These are phyloP conservation scores for Noccaea caerulescens DNA, from an alignment of 345 rosid species.

Conservation along the genomic window DNA sequence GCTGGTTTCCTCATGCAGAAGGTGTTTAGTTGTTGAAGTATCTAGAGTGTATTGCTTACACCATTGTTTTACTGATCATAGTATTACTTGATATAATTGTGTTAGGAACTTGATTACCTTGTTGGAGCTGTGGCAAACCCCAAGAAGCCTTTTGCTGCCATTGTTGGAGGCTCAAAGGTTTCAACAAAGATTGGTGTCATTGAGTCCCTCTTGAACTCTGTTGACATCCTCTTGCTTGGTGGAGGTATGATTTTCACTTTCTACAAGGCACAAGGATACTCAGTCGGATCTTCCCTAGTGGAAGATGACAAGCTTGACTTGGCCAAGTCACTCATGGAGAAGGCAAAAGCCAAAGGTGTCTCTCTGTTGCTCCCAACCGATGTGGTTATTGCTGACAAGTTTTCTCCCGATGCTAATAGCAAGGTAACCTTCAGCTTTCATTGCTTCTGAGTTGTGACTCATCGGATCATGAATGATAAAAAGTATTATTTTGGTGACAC, in stretches of 20 bases:
- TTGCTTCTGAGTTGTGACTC: neutral
- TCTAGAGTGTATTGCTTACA: neutral
- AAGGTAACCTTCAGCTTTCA: slow-evolving; percentile 52
- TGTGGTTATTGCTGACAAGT: slow-evolving; percentile 89
- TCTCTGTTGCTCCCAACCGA: slow-evolving; percentile 78
- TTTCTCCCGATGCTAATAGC: slow-evolving; percentile 88
- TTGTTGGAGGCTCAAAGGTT: slow-evolving; percentile 95
- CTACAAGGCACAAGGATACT: slow-evolving; percentile 77
- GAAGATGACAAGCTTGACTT: slow-evolving; percentile 85
- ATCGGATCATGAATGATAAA: neutral
- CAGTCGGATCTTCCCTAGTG: slow-evolving; percentile 84
- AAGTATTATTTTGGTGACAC: neutral
- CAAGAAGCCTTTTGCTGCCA: slow-evolving; percentile 95
- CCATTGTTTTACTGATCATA: neutral
- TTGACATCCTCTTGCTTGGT: slow-evolving; percentile 76
- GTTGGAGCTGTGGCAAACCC: slow-evolving; percentile 90
- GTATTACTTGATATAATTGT: neutral
- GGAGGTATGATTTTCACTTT: slow-evolving; percentile 98
- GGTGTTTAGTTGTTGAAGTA: slow-evolving; percentile 43
- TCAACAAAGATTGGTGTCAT: slow-evolving; percentile 95
- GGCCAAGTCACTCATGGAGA: slow-evolving; percentile 72
- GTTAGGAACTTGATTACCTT: slow-evolving; percentile 90
- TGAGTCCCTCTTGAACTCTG: slow-evolving; percentile 75
- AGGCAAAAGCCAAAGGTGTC: slow-evolving; percentile 87
- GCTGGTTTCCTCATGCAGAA: slow-evolving; percentile 97